These are phyloP conservation scores for Orychophragmus violaceus DNA, from an alignment of 345 rosid genomes.

Conservation along the genomic window DNA sequence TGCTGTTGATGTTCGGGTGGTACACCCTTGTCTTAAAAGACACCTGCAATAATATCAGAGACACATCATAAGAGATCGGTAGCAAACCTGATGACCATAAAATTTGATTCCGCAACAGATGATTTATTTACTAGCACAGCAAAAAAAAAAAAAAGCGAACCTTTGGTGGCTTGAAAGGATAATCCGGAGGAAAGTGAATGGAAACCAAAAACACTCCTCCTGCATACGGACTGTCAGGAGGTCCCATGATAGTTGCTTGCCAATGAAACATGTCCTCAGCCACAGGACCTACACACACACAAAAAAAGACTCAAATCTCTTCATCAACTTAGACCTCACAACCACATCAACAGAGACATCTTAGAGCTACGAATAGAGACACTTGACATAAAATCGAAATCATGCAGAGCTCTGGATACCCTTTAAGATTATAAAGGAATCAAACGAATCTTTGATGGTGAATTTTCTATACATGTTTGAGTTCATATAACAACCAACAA, in stretches of 20 bases:
- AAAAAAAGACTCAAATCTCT: background rate
- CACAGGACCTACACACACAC: constrained; percentile 44
- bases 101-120: background rate
- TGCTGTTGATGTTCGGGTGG: constrained; percentile 33
- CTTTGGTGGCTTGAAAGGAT: constrained; percentile 71
- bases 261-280: constrained; percentile 60
- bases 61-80: background rate
- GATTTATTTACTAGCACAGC: background rate
- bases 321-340: background rate
- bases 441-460: background rate
- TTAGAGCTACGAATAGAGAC: background rate
- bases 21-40: constrained; percentile 32
- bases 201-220: constrained; percentile 49
- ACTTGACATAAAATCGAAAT: background rate
- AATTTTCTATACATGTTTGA: background rate
- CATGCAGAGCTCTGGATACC: background rate
- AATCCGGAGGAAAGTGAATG: constrained; percentile 49
- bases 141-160: background rate
- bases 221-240: constrained; percentile 43
- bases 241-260: constrained; percentile 55
- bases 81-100: background rate
- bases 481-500: background rate
- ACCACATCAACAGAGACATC: background rate
- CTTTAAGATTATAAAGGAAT: background rate
- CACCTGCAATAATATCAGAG: constrained; percentile 15